phyloP scores from a whole-genome alignment of 2,329 filamentous ascomycete genomes.

The Colletotrichum tofieldiae region DNA sequence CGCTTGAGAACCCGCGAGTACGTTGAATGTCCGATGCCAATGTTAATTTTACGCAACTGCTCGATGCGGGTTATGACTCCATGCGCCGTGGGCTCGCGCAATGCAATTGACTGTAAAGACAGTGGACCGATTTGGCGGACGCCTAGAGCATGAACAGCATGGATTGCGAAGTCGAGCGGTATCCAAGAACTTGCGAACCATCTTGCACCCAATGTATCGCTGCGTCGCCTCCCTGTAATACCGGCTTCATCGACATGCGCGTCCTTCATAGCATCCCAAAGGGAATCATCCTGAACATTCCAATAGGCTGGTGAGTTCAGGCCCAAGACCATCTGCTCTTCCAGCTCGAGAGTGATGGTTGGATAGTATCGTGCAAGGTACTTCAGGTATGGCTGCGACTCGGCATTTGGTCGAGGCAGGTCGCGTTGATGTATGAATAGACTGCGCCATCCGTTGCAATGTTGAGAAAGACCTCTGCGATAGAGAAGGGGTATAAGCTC shows the following conservation, averaged over 20 bases:
- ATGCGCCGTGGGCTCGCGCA: conserved; percentile 71
- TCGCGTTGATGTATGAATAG: conserved; percentile 60
- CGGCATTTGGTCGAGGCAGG: conserved; percentile 54
- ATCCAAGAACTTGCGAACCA: conserved; percentile 84
- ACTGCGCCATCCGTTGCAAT: conserved; percentile 65
- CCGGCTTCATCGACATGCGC: conserved; percentile 58
- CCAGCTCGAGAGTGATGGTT: conserved; percentile 52
- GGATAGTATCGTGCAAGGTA: conserved; percentile 65
- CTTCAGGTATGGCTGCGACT: conserved; percentile 63
- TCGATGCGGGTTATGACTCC: conserved; percentile 73
- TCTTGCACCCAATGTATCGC: conserved; percentile 81
- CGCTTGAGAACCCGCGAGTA: conserved; percentile 78
- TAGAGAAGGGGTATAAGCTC: conserved; percentile 67
- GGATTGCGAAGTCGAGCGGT: conserved; percentile 80
- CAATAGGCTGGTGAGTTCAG: conserved; percentile 24
- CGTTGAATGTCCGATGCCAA: conserved; percentile 73
- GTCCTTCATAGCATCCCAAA: conserved; percentile 56
- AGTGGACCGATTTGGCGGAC: conserved; percentile 81
- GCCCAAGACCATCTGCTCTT: conserved; percentile 53
- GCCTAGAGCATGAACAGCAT: conserved; percentile 79
- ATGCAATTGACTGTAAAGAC: conserved; percentile 83
- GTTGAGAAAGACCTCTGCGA: conserved; percentile 58
- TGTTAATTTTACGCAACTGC: conserved; percentile 73
- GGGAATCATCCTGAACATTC: conserved; percentile 34
- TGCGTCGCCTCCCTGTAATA: conserved; percentile 65